Percentiles rank a stretch among this genome's conserved stretches.
These are phyloP conservation scores for Tremella mesenterica DNA, from an alignment of 768 basidiomycete genomes.

Conservation along the genomic window DNA sequence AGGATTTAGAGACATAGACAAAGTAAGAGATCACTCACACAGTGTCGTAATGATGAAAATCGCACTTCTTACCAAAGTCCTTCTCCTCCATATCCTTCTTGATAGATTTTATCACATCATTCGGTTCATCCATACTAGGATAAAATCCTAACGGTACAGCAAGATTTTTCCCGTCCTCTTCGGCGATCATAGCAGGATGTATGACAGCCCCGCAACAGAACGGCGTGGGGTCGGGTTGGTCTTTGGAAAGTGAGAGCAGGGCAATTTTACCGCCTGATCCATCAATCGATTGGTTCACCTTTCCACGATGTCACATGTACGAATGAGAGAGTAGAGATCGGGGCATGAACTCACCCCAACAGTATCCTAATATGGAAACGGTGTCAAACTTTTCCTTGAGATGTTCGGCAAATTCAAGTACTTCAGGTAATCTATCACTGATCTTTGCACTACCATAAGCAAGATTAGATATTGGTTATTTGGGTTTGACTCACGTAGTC, in stretches of 20 bases:
- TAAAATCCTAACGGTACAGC: constrained; percentile 41
- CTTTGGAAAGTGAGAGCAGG: constrained; percentile 30
- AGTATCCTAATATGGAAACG: constrained; percentile 49
- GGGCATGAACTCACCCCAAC: constrained; percentile 29
- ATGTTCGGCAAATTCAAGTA: constrained; percentile 50
- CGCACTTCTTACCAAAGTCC: constrained; percentile 50
- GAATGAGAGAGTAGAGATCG: not conserved
- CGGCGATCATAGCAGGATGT: constrained; percentile 46
- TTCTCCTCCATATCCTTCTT: constrained; percentile 51
- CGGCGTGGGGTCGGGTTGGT: constrained; percentile 36
- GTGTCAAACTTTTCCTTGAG: constrained; percentile 47
- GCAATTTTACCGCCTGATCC: constrained; percentile 45
- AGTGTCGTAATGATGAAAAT: constrained; percentile 47
- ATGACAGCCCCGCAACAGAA: constrained; percentile 47
- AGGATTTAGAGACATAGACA: too few species aligned
- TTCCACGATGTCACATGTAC: not conserved
- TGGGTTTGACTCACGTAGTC: constrained; percentile 40
- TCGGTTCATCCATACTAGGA: constrained; percentile 43
- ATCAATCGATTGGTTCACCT: too few species aligned
- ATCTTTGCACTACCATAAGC: constrained; percentile 23
- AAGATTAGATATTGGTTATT: not conserved
- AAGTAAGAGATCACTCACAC: constrained; percentile 16
- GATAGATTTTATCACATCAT: constrained; percentile 48
- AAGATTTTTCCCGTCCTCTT: constrained; percentile 31
- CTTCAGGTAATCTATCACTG: constrained; percentile 50